phyloP scores from a whole-genome alignment of 108 stramenopile species.

The Phaeodactylum tricornutum region DNA sequence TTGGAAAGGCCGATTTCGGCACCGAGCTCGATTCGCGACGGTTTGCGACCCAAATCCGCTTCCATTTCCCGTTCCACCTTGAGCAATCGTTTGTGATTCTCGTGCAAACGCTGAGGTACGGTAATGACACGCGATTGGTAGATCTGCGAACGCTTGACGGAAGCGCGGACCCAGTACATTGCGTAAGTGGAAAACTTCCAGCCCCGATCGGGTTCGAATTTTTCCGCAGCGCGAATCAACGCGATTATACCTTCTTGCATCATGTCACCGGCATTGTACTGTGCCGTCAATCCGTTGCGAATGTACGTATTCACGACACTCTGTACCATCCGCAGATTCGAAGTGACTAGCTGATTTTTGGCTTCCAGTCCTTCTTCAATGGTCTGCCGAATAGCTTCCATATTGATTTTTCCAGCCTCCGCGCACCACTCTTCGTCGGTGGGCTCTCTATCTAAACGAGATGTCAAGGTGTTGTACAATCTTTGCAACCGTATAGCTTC shows the following conservation, averaged over 20 bases:
- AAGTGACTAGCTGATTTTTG: slow-evolving; percentile 69
- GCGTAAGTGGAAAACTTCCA: slow-evolving; percentile 95
- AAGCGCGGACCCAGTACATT: slow-evolving; percentile 94
- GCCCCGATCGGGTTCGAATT: slow-evolving; percentile 87
- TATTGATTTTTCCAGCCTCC: slow-evolving; percentile 64
- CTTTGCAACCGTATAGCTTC: slow-evolving; percentile 59
- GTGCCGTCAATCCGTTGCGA: slow-evolving; percentile 66
- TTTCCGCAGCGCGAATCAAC: slow-evolving; percentile 88
- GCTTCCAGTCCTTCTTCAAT: slow-evolving; percentile 69
- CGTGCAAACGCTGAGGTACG: slow-evolving; percentile 73
- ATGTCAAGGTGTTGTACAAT: slow-evolving; percentile 35
- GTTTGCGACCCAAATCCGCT: slow-evolving; percentile 38
- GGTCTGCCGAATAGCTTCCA: slow-evolving; percentile 50
- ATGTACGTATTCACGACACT: slow-evolving; percentile 80
- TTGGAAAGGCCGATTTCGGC: slow-evolving; percentile 44
- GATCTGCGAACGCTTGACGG: slow-evolving; percentile 75
- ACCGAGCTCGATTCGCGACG: slow-evolving; percentile 48
- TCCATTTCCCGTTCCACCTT: slow-evolving; percentile 24
- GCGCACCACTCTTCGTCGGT: slow-evolving; percentile 87
- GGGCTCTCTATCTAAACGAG: slow-evolving; percentile 52
- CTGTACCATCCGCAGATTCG: slow-evolving; percentile 81
- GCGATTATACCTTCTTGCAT: slow-evolving; percentile 89
- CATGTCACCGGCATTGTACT: slow-evolving; percentile 83
- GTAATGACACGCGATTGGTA: slow-evolving; percentile 55
- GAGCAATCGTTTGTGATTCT: slow-evolving; percentile 59